Conservation (phyloP, 2,329 filamentous ascomycete species). For the Tolypocladium guangdongense region DNA sequence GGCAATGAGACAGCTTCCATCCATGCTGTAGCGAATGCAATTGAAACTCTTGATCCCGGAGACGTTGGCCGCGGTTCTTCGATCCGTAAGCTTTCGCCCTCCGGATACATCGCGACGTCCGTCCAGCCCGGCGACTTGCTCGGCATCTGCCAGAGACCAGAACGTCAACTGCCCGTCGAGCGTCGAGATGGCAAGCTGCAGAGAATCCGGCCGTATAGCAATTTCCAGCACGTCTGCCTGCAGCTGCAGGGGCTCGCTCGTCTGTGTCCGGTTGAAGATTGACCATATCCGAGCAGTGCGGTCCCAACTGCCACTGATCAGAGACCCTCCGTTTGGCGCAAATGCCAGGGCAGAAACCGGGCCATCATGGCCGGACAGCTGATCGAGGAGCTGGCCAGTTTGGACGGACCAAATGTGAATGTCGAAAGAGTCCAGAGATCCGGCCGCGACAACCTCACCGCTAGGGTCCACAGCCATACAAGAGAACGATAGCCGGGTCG, state of each 20-base stretch:
- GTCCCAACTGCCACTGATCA: conserved; percentile 95
- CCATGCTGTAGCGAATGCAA: conserved; percentile 80
- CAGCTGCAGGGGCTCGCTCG: conserved; percentile 84
- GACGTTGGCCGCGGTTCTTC: conserved; percentile 82
- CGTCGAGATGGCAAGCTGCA: conserved; percentile 84
- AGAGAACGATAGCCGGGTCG: conserved; percentile 82
- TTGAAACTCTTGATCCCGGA: conserved; percentile 85
- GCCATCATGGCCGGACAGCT: conserved; percentile 83
- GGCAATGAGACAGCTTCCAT: conserved; percentile 82
- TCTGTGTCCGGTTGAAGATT: conserved; percentile 87
- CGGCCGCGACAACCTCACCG: conserved; percentile 90
- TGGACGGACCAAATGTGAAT: conserved; percentile 98
- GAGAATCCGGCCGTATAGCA: conserved; percentile 78
- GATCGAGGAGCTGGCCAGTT: conserved; percentile 88
- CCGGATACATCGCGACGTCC: conserved; percentile 87
- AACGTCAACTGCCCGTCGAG: conserved; percentile 91
- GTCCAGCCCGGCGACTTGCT: conserved; percentile 78
- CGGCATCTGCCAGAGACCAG: conserved; percentile 82
- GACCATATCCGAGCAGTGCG: conserved; percentile 92
- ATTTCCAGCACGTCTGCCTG: conserved; percentile 85
- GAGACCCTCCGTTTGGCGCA: conserved; percentile 68
- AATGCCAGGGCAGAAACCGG: conserved; percentile 85
- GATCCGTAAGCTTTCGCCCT: conserved; percentile 77
- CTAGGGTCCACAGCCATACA: conserved; percentile 94
- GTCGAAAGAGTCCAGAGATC: conserved; percentile 91